Evolutionary conservation across 495 filamentous ascomycete genomes (phyloP).

Genomic region (Staphylotrichum longicolle): DNA sequence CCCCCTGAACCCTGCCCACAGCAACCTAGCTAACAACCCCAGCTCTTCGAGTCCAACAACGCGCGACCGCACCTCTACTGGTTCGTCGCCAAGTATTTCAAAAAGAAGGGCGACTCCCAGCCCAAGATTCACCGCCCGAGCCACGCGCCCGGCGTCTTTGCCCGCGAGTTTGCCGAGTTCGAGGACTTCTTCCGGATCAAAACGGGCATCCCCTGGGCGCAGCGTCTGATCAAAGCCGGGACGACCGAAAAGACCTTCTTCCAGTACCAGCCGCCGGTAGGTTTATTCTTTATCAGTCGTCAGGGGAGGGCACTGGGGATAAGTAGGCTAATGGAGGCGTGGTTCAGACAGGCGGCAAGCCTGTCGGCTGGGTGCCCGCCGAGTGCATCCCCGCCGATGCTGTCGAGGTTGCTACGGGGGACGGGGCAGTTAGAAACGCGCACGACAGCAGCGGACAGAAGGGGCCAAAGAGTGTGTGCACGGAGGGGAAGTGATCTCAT

Average conservation of each 20-base stretch:
- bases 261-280: slow-evolving; percentile 40
- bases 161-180: slow-evolving; percentile 47
- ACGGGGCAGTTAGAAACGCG: background rate
- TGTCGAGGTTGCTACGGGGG: background rate
- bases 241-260: slow-evolving; percentile 23
- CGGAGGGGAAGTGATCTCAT: too few species aligned
- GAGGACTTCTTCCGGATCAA: slow-evolving; percentile 55
- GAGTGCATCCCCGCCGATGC: slow-evolving; percentile 16
- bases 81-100: slow-evolving; percentile 40
- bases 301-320: too few species aligned
- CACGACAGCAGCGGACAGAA: background rate
- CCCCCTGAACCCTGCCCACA: background rate
- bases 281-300: slow-evolving; percentile 16
- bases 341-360: slow-evolving; percentile 39
- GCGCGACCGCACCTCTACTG: slow-evolving; percentile 44
- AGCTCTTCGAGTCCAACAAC: slow-evolving; percentile 50
- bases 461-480: too few species aligned
- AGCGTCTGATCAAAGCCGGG: slow-evolving; percentile 37
- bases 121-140: slow-evolving; percentile 29
- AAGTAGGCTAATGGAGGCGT: background rate
- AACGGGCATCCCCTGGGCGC: slow-evolving; percentile 56
- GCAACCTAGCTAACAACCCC: background rate
- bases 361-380: slow-evolving; percentile 29
- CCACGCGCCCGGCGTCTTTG: slow-evolving; percentile 28
- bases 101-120: slow-evolving; percentile 29